A percentile compares a stretch with the other conserved stretches of the same genome.
These are phyloP conservation scores for Acarospora socialis DNA, from an alignment of 2,329 filamentous ascomycete species.

Conservation along the genomic window DNA sequence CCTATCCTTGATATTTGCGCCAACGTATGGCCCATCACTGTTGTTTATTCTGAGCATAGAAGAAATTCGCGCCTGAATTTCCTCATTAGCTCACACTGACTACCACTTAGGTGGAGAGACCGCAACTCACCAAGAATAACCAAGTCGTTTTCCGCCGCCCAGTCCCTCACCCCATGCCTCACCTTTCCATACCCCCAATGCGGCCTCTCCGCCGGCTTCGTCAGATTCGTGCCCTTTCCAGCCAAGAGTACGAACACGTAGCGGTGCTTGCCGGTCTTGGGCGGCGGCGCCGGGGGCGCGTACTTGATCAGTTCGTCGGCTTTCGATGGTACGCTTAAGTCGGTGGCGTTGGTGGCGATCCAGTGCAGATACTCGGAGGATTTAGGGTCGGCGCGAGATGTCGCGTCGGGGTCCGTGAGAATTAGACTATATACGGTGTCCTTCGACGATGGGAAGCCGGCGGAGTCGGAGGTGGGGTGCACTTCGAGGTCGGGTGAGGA, in stretches of 20 bases:
- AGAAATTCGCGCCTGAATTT: conserved; percentile 27
- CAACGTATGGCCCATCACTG: no score
- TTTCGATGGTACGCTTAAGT: not conserved
- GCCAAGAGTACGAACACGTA: conserved; percentile 42
- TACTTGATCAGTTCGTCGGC: conserved; percentile 32
- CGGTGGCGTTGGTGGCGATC: conserved; percentile 22
- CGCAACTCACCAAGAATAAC: conserved; percentile 29
- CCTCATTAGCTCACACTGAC: conserved; percentile 4
- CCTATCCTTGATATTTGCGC: no score
- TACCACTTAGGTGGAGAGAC: no score
- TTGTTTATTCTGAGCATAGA: conserved; percentile 25
- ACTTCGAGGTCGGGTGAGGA: conserved; percentile 27
- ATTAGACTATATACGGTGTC: conserved; percentile 32
- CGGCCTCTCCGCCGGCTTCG: conserved; percentile 33
- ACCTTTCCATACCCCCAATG: conserved; percentile 41
- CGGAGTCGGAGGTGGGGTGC: conserved; percentile 14
- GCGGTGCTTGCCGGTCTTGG: conserved; percentile 42
- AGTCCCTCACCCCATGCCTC: conserved; percentile 36
- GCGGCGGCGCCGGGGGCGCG: conserved; percentile 39
- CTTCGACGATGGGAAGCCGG: conserved; percentile 15
- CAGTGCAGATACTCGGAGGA: conserved; percentile 47
- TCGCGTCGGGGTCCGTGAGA: conserved; percentile 46
- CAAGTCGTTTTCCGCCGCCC: conserved; percentile 35
- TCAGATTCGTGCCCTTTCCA: conserved; percentile 22
- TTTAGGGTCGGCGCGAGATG: conserved; percentile 36